Evolutionary conservation across 176 grass and related monocot genomes (phyloP).

Genomic region (Paspalum notatum): DNA sequence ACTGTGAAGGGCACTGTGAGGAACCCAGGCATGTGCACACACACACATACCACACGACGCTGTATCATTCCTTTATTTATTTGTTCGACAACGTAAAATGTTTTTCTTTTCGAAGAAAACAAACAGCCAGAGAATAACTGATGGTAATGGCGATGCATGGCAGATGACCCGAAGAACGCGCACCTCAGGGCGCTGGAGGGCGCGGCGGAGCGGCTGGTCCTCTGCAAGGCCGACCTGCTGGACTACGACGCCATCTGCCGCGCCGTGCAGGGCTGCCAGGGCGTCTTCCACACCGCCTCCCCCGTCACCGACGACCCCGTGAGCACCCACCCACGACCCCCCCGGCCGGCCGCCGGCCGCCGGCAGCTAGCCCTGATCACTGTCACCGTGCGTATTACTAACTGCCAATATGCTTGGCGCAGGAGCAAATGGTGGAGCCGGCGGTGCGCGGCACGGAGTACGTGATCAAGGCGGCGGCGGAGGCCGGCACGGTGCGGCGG

Average conservation of each 20-base stretch:
- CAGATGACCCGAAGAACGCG: constrained; percentile 89
- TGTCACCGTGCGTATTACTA: too few relatives aligned
- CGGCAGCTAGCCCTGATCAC: too few relatives aligned
- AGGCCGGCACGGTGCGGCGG: constrained; percentile 75
- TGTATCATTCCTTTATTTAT: too few relatives aligned
- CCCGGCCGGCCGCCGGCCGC: too few relatives aligned
- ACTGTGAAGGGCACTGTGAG: constrained; percentile 89
- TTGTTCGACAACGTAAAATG: too few relatives aligned
- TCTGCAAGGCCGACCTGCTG: constrained; percentile 94
- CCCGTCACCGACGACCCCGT: constrained; percentile 95
- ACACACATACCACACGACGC: background rate
- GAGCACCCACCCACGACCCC: too few relatives aligned
- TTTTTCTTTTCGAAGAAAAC: too few relatives aligned
- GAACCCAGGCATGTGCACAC: constrained; percentile 88
- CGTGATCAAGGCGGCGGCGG: constrained; percentile 78
- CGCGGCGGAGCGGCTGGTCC: constrained; percentile 73
- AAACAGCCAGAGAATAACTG: too few relatives aligned
- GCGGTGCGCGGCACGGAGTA: constrained; percentile 80
- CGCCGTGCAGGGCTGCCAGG: constrained; percentile 80
- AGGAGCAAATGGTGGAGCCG: constrained; percentile 99
- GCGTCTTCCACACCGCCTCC: constrained; percentile 96
- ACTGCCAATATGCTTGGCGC: too few relatives aligned
- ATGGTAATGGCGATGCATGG: background rate
- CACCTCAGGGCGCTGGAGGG: constrained; percentile 80
- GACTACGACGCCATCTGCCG: constrained; percentile 76